phyloP scores from a whole-genome alignment of 176 grass and related monocot species.

The Carex littledalei region DNA sequence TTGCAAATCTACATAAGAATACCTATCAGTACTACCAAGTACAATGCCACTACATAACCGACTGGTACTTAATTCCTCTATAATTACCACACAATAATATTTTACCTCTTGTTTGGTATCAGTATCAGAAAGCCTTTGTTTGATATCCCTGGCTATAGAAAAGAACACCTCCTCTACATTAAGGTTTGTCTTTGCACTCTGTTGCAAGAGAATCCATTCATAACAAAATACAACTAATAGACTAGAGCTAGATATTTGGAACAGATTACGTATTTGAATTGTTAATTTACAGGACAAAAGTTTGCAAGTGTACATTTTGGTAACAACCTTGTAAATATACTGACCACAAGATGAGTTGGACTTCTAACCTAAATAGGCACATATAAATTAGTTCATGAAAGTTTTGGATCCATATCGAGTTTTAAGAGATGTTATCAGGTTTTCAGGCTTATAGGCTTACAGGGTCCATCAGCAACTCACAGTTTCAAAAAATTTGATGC shows the following conservation, averaged over 20 bases:
- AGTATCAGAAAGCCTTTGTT: constrained; percentile 56
- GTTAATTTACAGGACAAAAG: not conserved
- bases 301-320: not conserved
- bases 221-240: not conserved
- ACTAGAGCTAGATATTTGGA: not conserved
- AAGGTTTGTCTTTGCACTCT: constrained; percentile 82
- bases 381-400: not conserved
- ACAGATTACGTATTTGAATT: not conserved
- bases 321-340: not conserved
- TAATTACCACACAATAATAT: not conserved
- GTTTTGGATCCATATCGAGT: not conserved
- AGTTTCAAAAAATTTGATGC: constrained; percentile 81
- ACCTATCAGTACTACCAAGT: too few species aligned
- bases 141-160: constrained; percentile 66
- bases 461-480: constrained; percentile 25
- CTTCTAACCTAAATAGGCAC: not conserved
- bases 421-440: not conserved
- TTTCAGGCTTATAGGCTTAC: not conserved
- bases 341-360: not conserved
- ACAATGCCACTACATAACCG: too few species aligned
- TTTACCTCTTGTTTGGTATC: constrained; percentile 51
- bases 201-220: not conserved
- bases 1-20: too few species aligned
- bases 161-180: constrained; percentile 79
- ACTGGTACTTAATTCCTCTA: too few species aligned